These are phyloP conservation scores for Exophiala sideris DNA, from an alignment of 2,329 filamentous ascomycete species.

Conservation along the genomic window DNA sequence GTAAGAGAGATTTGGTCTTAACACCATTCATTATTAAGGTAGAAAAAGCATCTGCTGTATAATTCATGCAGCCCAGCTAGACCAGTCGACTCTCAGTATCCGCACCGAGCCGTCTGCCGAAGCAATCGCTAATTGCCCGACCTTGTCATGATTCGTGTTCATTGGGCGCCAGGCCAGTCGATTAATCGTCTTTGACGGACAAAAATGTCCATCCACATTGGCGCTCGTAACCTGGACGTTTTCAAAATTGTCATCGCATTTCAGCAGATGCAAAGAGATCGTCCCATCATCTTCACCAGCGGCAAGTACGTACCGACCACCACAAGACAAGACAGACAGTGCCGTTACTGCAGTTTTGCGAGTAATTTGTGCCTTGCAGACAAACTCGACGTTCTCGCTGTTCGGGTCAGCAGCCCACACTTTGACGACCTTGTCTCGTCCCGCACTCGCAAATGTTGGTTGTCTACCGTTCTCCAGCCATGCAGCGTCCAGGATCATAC, in stretches of 20 bases:
- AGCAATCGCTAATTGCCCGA: conserved; percentile 21
- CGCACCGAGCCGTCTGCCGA: conserved; percentile 28
- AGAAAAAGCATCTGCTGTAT: background rate
- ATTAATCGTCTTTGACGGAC: conserved; percentile 62
- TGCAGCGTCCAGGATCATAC: conserved; percentile 86
- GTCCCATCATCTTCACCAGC: conserved; percentile 48
- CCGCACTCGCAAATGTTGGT: conserved; percentile 75
- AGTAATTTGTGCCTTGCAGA: conserved; percentile 53
- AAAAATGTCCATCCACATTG: conserved; percentile 35
- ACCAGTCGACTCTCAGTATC: conserved; percentile 32
- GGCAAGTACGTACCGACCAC: conserved; percentile 39
- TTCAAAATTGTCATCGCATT: conserved; percentile 31
- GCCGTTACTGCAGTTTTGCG: conserved; percentile 65
- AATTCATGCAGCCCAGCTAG: background rate
- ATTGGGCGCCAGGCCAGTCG: conserved; percentile 67
- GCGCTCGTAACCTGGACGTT: conserved; percentile 31
- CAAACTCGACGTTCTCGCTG: conserved; percentile 40
- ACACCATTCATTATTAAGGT: background rate
- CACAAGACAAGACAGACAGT: conserved; percentile 58
- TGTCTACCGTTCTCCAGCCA: conserved; percentile 63
- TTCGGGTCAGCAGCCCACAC: conserved; percentile 55
- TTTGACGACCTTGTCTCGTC: conserved; percentile 80
- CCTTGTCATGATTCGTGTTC: conserved; percentile 30
- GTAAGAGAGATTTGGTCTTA: conserved; percentile 3
- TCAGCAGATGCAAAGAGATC: conserved; percentile 42